Base-by-base conservation (phyloP, 192 early-diverging fungal species). In the Mycoemilia scoparia region DNA sequence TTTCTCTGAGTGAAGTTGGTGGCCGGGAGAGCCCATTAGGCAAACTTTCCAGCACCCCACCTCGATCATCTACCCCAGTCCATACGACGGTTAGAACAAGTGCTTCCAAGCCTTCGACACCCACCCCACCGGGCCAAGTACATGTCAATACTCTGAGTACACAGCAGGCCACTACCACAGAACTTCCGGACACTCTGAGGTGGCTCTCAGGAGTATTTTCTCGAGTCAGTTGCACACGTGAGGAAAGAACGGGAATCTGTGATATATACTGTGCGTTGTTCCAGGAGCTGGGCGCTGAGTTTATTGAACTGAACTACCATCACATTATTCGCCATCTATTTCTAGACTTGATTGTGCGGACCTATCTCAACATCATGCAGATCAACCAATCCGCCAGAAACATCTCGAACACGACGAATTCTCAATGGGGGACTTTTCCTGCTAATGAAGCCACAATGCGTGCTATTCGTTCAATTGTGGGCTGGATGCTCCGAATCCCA, bases 201-300 rank as follows among this genome's bases (percentile, higher is more conserved):
- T 57, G 80, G 34, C 63, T 97, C 5, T 71, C 71, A 0, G 35
- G 24, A 2, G 46, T 66, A 2, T 87, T 80, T 45, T 54, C 58
- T 21, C 66, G 70, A 8, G 38, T 66, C 6, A 70, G 71, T 15
- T 52, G 71, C 0, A 66, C 81, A 1, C 63, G 71, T 7, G 84
- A 90, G 23, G 57, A 71, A 8, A 69, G 79, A 0, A 64, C 80
- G 0, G 87, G 82, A 9, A 63, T 92, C 1, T 49, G 85, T 8
- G 82, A 91, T 42, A 62, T 74, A 4, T 91, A 88, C 56, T 69
- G 77, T 0, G 60, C 69, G 1, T 40, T 88, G 2, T 74, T 87
- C 29, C 55, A 70, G 21, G 53, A 71, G 41, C 60, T 87, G 3
- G 88, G 87, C 11, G 48, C 71, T 1, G 46, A 50, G 2, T 71